These are phyloP conservation scores for Cyclostephanos tholiformis DNA, from an alignment of 108 stramenopile species.

Conservation along the genomic window DNA sequence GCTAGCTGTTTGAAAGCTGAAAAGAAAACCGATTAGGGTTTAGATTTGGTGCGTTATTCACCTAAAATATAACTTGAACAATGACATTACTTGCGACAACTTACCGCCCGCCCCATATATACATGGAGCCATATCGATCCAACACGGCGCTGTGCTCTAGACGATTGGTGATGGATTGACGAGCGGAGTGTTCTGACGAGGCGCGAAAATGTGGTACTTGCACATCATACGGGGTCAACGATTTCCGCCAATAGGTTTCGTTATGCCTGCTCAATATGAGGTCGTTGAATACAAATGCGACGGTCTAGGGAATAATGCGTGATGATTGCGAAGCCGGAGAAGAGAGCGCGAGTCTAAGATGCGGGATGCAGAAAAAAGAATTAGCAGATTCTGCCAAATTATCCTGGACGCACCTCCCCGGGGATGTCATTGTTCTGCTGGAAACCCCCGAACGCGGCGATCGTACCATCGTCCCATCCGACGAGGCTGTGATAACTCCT, in stretches of 20 bases:
- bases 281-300: slow-evolving; percentile 50
- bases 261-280: slow-evolving; percentile 35
- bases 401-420: slow-evolving; percentile 27
- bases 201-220: too few species aligned
- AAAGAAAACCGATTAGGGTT: too few species aligned
- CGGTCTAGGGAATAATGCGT: slow-evolving; percentile 8
- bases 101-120: slow-evolving; percentile 40
- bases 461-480: slow-evolving; percentile 34
- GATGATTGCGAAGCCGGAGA: background rate
- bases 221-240: too few species aligned
- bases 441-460: slow-evolving; percentile 52
- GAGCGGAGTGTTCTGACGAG: slow-evolving; percentile 11
- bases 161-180: slow-evolving; percentile 31
- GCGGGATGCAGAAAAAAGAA: slow-evolving; percentile 6
- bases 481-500: slow-evolving; percentile 50
- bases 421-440: slow-evolving; percentile 36
- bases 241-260: slow-evolving; percentile 32
- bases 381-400: background rate
- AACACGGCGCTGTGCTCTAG: slow-evolving; percentile 46
- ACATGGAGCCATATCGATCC: slow-evolving; percentile 46
- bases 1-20: slow-evolving; percentile 27
- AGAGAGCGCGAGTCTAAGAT: background rate
- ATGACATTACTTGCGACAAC: too few species aligned
- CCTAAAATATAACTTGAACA: too few species aligned
- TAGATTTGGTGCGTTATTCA: too few species aligned